A percentile compares a stretch with the other conserved stretches of the same genome.
Conservation (phyloP, 805 yeast genomes). For the Wickerhamomyces xylosicus region DNA sequence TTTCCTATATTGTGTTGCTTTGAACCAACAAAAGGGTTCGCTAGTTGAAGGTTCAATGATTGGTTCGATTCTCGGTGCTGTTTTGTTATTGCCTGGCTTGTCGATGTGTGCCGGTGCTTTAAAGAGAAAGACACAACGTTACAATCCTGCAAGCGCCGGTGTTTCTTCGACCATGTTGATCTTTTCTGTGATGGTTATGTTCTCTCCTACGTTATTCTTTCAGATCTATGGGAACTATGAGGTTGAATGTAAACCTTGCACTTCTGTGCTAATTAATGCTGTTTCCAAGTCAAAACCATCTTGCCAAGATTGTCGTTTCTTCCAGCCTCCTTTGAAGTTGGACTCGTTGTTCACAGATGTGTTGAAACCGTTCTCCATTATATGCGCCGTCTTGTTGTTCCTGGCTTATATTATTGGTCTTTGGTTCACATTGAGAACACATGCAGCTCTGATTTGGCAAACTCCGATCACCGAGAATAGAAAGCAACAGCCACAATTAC, state of each 20-base stretch:
- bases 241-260: conserved; percentile 57
- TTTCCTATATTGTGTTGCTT: conserved; percentile 84
- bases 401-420: conserved; percentile 82
- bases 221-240: conserved; percentile 86
- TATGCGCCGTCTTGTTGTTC: conserved; percentile 74
- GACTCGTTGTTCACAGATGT: conserved; percentile 56
- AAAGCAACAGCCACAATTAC: conserved; percentile 9
- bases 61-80: conserved; percentile 91
- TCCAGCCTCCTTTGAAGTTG: conserved; percentile 64
- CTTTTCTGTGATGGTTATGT: conserved; percentile 82
- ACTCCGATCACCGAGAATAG: conserved; percentile 34
- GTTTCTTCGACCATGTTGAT: conserved; percentile 93
- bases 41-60: conserved; percentile 94
- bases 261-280: conserved; percentile 6
- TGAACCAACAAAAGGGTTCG: conserved; percentile 73
- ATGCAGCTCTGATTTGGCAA: conserved; percentile 95
- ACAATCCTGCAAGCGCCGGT: conserved; percentile 94
- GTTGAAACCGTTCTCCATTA: conserved; percentile 72
- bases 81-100: conserved; percentile 80
- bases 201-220: conserved; percentile 85
- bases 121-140: conserved; percentile 84
- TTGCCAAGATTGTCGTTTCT: conserved; percentile 66
- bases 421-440: conserved; percentile 89
- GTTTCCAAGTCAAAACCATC: conserved; percentile 6
- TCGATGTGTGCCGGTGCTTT: conserved; percentile 98